Base-by-base conservation (phyloP, 2,329 filamentous ascomycete genomes). In the Westerdykella aurantiaca region DNA sequence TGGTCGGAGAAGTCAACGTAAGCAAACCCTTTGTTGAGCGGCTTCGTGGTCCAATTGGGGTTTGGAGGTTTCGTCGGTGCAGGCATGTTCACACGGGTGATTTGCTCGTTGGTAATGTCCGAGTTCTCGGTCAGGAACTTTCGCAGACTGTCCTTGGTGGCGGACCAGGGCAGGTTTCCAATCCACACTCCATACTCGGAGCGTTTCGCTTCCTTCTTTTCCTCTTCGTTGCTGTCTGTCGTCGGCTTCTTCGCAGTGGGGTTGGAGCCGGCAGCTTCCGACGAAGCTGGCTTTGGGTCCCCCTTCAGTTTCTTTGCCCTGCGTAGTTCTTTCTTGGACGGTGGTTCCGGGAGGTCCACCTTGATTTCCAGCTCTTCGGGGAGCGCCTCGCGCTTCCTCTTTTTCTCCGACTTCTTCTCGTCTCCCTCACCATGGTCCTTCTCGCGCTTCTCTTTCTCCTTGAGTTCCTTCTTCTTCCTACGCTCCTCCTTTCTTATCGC, bases 141-240 rank as follows among this genome's bases (percentile, higher is more conserved):
- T 58, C 84, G 82, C 39, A 98, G 72, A 49, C 88, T 82, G 11
- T 80, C 73, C 46, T 85, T 82, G 37, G 85, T 93, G 34, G 85
- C 75, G 38, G 79, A 81, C 74, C 91, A 98, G n/a, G 86, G 81
- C 50, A 98, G 71, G 69, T 98, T 98, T 57, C 94, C 93, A 56
- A 98, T 87, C 93, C 93, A 98, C 53, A 98, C 81, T 49, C 89
- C 88, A 67, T 88, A 82, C 14, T 86, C 82, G 9, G 88, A 93
- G 47, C 88, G 83, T 55, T 74, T 71, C 39, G 68, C 68, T 11
- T 57, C 55, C 37, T 67, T 42, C 48, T 39, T 44, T 48, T 46
- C 47, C 17, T 45, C 48, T 35, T 52, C 50, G 37, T 51, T 62
- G 13, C 50, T 37, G 39, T 55, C 61, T 34, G 52, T 38, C 41